Base-by-base conservation (phyloP, 2,329 filamentous ascomycete species). In the Setomelanomma holmii region DNA sequence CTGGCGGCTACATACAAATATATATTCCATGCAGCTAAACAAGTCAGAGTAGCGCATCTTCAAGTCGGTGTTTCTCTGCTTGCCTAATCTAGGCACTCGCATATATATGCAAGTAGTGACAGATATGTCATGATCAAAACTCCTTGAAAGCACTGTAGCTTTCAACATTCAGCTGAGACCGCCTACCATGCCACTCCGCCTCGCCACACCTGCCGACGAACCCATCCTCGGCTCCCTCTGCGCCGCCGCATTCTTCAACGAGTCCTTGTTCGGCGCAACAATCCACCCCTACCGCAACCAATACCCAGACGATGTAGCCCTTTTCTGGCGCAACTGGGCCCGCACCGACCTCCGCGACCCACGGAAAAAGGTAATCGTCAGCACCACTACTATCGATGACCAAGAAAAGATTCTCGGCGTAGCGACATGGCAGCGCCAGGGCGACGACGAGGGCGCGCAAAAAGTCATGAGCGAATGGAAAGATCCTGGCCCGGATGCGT, bases 221-320 rank as follows among this genome's bases (percentile, higher is more conserved):
- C 45, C 53, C 4, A 40, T 51, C 35, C 62, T 73, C 5, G 63
- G 42, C 7, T 34, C 24, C 16, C 40, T 71, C 36, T 61, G 60
- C 33, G 39, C 57, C 12, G 47, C 58, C 3, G 60, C 70, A 5
- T 73, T 69, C 47, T 71, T 67, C 51, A 54, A 70, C n/a, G 70
- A 73, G 42, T 53, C 63, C 21, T 59, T 70, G 17, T 67, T 65
- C 21, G 70, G 66, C 33, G 49, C 53, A 0, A 45, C 64, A 4
- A 61, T 73, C 17, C 69, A 72, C 52, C 70, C 69, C 0, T 27
- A 63, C 23, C 66, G 67, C 2, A 21, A 60, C 7, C 20, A 61
- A 8, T 68, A 64, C 39, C 67, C 68, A 2, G 50, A 62, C 16
- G 65, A 72, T 22, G 52, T 66, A 14, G 27, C 51, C 2, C 53